Base-by-base conservation (phyloP, 257 asterid genomes). In the Scutellaria baicalensis region DNA sequence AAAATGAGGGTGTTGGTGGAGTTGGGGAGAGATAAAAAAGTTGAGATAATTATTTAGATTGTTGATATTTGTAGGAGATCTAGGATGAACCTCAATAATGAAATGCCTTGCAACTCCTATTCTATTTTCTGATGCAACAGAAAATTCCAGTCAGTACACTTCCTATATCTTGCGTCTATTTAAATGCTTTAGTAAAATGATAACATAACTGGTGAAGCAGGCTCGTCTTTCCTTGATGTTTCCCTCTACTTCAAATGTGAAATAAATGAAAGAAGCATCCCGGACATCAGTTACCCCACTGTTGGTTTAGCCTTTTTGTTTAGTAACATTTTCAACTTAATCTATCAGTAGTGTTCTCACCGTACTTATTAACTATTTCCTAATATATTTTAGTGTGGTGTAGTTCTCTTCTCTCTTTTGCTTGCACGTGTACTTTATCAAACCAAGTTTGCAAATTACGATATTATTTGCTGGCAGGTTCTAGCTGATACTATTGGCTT, bases 401-500 rank as follows among this genome's bases (percentile, higher is more conserved):
- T 49, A 23, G 8, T 51, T 61, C 3, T 2, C 3, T 56, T 27
- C 27, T 42, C 44, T 33, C 40, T 12, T 69, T 50, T 69, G 57
- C 61, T 57, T 45, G 51, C n/a, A 42, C 40, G 44, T 48, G 60
- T 65, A 23, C 58, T 39, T 64, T 57, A 3, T 20, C 7, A 59
- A 14, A 33, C 64, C 62, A n/a, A 33, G n/a, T 64, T 55, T 64
- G 69, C 74, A 58, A 1, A 62, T 73, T 69, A 62, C 58, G 64
- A 17, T 43, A 49, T 69, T 62, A 55, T 75, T 68, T 61, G 74
- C 68, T 77, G 83, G 61, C 86, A 94, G 99, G 99, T 86, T 61
- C 83, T 94, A 62, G 99, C 99, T 49, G 99, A 94, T 78, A 77
- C 75, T 48, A 86, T 94, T 77, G 92, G 89, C 75, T 85, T 94